These are phyloP conservation scores for Abortiporus biennis DNA, from an alignment of 1,284 basidiomycete genomes.

Conservation along the genomic window DNA sequence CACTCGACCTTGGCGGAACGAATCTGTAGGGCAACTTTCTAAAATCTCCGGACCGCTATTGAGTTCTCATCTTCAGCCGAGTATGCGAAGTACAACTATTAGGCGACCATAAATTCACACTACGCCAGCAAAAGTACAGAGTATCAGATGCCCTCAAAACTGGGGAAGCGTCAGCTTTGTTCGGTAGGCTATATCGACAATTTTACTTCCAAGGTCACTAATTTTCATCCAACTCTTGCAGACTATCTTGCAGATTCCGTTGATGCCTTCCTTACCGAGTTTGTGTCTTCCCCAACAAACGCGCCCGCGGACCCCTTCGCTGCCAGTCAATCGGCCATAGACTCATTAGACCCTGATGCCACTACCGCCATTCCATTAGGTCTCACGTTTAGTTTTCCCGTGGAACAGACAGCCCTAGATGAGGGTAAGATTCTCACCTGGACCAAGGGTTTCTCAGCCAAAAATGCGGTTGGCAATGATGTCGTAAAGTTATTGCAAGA, in stretches of 20 bases:
- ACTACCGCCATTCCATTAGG: constrained; percentile 71
- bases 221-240: constrained; percentile 23
- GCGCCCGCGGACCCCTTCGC: constrained; percentile 15
- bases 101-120: constrained; percentile 82
- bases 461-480: constrained; percentile 89
- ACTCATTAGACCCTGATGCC: constrained; percentile 11
- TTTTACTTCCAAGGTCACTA: constrained; percentile 2
- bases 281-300: constrained; percentile 29
- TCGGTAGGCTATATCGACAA: constrained; percentile 50
- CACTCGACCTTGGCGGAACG: constrained; percentile 92
- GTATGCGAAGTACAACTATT: constrained; percentile 91
- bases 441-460: constrained; percentile 95
- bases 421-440: constrained; percentile 89
- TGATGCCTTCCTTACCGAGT: constrained; percentile 85
- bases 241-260: constrained; percentile 97
- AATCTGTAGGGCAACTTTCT: constrained; percentile 67
- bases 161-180: constrained; percentile 77
- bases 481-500: constrained; percentile 91
- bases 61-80: constrained; percentile 45
- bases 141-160: constrained; percentile 88
- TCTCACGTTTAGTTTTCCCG: constrained; percentile 95
- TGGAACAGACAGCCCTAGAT: constrained; percentile 92
- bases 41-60: constrained; percentile 5
- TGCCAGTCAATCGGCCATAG: constrained; percentile 19
- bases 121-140: constrained; percentile 92